Base-by-base conservation (phyloP, 306 rosid genomes). In the Potentilla sterilis region DNA sequence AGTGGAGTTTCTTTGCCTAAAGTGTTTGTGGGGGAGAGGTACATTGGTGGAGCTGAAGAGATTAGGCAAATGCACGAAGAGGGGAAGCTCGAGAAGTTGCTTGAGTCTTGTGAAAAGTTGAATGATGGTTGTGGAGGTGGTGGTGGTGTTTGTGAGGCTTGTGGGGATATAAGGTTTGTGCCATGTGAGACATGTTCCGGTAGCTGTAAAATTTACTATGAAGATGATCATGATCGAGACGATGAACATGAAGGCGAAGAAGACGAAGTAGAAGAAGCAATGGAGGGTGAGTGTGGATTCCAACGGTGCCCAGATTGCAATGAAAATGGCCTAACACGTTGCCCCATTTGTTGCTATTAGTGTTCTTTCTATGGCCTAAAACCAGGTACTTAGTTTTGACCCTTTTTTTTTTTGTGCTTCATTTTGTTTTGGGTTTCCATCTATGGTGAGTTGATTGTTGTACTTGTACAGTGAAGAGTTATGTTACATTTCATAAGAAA, bases 161-260 rank as follows among this genome's bases (percentile, higher is more conserved):
- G 99, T 86, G 98, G 97, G 48, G 97, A 92, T 75, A 37, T 95
- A 75, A 87, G 96, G 81, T 95, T 95, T 86, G 88, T 92, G 81
- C 99, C 97, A 34, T 95, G 99, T 78, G 91, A 88, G 80, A 86
- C 93, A 18, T 92, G 99, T 65, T 83, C 75, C n/a, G 99, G 99
- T 58, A 95, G 99, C 80, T 95, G 99, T 81, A 95, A 95, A 84
- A 87, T 92, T 38, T 95, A 88, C 57, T 86, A 86, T 76, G 97
- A 88, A 77, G 85, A 48, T 0, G 79, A 75, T 18, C 75, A 73
- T 21, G 83, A 79, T 4, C 84, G 72, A 3, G 88, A 87, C 7
- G 87, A 80, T 12, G 41, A 68, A 5, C 81, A 83, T 4, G 84
- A 82, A 15, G 40, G 66, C 40, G 67, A 63, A 4, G 84, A 67